Conservation (phyloP, 2,329 filamentous ascomycete genomes). For the Monosporascus cannonballus region DNA sequence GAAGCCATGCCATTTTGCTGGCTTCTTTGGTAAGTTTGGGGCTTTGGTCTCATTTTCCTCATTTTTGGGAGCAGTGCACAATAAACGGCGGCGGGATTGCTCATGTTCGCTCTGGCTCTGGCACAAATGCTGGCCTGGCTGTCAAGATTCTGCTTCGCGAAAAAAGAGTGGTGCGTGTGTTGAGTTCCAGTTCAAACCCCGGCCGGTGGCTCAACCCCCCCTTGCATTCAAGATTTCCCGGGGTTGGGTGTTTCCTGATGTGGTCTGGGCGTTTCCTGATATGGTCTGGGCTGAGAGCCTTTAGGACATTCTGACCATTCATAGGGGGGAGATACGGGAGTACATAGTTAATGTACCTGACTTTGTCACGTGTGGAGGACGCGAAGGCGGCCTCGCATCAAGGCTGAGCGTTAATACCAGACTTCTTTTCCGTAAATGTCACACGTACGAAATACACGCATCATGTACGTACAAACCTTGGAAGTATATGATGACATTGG, state of each 20-base stretch:
- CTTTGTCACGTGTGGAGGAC: no score
- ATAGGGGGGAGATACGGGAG: no score
- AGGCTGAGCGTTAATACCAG: no score
- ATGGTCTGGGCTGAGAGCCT: not conserved
- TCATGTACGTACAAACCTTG: no score
- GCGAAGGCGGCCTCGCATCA: no score
- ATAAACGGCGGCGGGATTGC: constrained; percentile 20
- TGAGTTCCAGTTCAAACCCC: not conserved
- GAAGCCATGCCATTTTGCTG: constrained; percentile 13
- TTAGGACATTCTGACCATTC: no score
- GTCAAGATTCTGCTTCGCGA: not conserved
- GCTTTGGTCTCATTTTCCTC: constrained; percentile 30
- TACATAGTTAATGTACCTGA: no score
- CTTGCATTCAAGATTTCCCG: not conserved
- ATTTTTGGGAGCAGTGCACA: constrained; percentile 23
- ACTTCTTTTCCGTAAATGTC: no score
- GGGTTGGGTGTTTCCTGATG: not conserved
- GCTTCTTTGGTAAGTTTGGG: constrained; percentile 27
- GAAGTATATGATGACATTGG: no score
- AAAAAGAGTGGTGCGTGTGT: not conserved
- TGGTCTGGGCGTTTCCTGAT: not conserved
- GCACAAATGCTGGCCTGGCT: not conserved
- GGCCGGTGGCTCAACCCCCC: no score
- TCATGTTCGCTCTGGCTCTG: constrained; percentile 16
- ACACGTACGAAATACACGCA: no score